A percentile compares a stretch with the other conserved stretches of the same genome.
Evolutionary conservation across 1,139 yeast genomes (phyloP).

Genomic region (Yamadazyma pseudoaaseri): DNA sequence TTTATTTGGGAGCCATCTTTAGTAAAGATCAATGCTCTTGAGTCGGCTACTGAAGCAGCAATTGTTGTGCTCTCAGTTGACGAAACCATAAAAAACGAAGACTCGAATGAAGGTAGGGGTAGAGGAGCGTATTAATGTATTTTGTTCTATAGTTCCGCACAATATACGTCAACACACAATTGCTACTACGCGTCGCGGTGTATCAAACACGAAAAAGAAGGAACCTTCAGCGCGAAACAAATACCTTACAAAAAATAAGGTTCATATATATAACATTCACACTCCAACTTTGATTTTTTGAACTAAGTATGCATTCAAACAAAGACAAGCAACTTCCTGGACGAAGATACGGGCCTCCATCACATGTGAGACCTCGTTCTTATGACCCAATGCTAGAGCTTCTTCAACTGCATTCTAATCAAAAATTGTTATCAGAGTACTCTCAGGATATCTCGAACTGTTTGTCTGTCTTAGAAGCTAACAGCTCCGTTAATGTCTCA

Average conservation of each 20-base stretch:
- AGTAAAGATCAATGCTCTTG: conserved; percentile 90
- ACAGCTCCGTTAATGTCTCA: conserved; percentile 47
- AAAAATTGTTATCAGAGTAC: conserved; percentile 43
- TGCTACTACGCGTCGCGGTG: conserved; percentile 10
- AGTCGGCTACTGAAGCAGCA: conserved; percentile 98
- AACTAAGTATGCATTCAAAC: conserved; percentile 4
- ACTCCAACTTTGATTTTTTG: conserved; percentile 1
- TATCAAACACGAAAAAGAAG: conserved; percentile 7
- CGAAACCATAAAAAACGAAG: conserved; percentile 86
- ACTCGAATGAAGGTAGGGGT: conserved; percentile 60
- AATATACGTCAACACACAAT: not conserved
- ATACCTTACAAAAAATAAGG: conserved; percentile 1
- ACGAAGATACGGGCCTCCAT: conserved; percentile 45
- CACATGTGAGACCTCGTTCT: conserved; percentile 30
- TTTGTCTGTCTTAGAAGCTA: conserved; percentile 30
- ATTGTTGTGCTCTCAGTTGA: conserved; percentile 88
- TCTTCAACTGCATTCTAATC: conserved; percentile 47
- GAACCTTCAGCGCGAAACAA: conserved; percentile 7
- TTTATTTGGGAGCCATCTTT: conserved; percentile 98
- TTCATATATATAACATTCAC: conserved; percentile 4
- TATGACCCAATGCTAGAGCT: conserved; percentile 46
- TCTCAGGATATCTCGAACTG: conserved; percentile 28
- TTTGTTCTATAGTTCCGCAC: conserved; percentile 2
- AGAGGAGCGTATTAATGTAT: conserved; percentile 47
- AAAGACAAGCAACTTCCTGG: conserved; percentile 5